These are phyloP conservation scores for Teratosphaeriaceae sp. DNA, from an alignment of 2,329 filamentous ascomycete species.

Conservation along the genomic window DNA sequence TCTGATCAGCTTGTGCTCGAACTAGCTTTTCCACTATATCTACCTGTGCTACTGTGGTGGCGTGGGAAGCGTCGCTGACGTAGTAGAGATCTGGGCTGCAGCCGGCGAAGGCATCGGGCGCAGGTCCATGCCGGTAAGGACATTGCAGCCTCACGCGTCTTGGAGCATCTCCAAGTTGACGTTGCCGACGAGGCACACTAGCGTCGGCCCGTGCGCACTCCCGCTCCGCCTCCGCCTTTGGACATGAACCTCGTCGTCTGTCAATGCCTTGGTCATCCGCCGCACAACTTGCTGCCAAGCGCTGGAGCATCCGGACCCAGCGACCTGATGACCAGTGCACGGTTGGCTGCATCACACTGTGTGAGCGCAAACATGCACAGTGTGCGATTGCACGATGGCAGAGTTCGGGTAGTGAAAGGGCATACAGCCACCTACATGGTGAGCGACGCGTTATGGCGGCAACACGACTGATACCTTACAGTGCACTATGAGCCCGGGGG, in stretches of 20 bases:
- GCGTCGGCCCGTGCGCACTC: too few species aligned
- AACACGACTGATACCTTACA: too few species aligned
- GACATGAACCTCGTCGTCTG: too few species aligned
- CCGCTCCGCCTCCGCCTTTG: too few species aligned
- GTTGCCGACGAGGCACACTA: too few species aligned
- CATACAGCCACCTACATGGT: too few species aligned
- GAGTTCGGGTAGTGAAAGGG: slow-evolving; percentile 15
- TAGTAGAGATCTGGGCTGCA: too few species aligned
- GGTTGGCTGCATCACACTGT: slow-evolving; percentile 9
- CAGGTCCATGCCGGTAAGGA: not conserved
- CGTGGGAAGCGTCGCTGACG: not conserved
- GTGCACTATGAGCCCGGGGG: too few species aligned
- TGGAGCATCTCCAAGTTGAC: not conserved
- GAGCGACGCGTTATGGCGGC: too few species aligned
- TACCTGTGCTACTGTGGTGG: slow-evolving; percentile 2
- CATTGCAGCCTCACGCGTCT: not conserved
- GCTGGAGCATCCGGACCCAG: slow-evolving; percentile 14
- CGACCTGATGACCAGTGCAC: slow-evolving; percentile 7
- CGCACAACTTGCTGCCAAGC: too few species aligned
- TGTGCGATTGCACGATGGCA: slow-evolving; percentile 16
- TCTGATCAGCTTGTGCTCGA: not conserved
- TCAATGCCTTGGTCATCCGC: too few species aligned
- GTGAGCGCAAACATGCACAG: slow-evolving; percentile 10
- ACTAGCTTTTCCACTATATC: not conserved
- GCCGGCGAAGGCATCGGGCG: not conserved